Percentiles rank a stretch among this genome's conserved stretches.
phyloP scores from a whole-genome alignment of 345 rosid genomes.

The Hirschfeldia incana region DNA sequence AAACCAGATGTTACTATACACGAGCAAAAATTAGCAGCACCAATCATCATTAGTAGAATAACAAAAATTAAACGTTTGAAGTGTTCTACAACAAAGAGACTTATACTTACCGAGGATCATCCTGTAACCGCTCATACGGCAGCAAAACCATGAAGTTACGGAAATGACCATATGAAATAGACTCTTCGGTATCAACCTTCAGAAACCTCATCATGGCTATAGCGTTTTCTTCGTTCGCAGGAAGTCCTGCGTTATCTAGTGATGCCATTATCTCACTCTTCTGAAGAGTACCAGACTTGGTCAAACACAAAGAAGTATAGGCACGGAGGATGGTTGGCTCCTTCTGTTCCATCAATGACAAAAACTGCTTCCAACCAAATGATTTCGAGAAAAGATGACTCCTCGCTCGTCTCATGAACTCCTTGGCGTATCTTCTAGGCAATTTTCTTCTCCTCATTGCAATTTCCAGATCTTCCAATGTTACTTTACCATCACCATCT shows the following conservation, averaged over 20 bases:
- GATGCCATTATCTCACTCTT: slow-evolving; percentile 96
- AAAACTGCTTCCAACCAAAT: slow-evolving; percentile 96
- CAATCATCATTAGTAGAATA: slow-evolving; percentile 14
- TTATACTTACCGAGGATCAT: slow-evolving; percentile 83
- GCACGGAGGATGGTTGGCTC: slow-evolving; percentile 98
- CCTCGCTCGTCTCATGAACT: slow-evolving; percentile 80
- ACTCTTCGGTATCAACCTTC: slow-evolving; percentile 86
- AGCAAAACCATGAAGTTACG: slow-evolving; percentile 95
- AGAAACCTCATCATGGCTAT: slow-evolving; percentile 94
- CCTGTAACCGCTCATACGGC: slow-evolving; percentile 88
- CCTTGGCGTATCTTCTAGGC: slow-evolving; percentile 82
- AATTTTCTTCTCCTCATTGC: slow-evolving; percentile 90
- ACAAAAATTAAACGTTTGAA: background rate
- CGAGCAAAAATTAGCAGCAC: background rate
- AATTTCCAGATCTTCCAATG: slow-evolving; percentile 90
- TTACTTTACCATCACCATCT: slow-evolving; percentile 97
- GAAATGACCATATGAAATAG: slow-evolving; percentile 95
- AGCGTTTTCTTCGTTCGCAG: slow-evolving; percentile 95
- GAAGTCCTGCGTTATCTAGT: slow-evolving; percentile 84
- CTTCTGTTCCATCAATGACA: slow-evolving; percentile 97
- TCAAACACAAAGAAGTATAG: slow-evolving; percentile 88
- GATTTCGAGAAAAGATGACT: slow-evolving; percentile 92
- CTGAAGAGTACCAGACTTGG: slow-evolving; percentile 93
- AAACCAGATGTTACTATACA: slow-evolving; percentile 90
- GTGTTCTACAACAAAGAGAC: slow-evolving; percentile 13